phyloP scores from a whole-genome alignment of 192 early-diverging fungal genomes.

The Coemansia umbellata region DNA sequence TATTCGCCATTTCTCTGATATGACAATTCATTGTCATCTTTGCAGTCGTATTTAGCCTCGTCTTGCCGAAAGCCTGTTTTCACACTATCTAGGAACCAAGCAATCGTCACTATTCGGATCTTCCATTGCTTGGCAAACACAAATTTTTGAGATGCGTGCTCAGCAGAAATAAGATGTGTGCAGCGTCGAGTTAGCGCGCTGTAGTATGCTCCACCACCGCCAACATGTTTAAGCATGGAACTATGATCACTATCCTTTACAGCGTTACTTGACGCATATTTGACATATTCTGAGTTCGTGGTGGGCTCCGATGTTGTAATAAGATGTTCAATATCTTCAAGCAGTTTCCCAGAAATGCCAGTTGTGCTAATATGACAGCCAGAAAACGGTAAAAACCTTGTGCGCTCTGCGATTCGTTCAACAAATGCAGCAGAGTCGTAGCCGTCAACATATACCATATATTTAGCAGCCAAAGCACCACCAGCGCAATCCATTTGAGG shows the following conservation, averaged over 20 bases:
- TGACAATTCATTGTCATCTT: neutral
- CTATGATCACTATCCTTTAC: neutral
- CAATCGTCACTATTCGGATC: constrained; percentile 23
- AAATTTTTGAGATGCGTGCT: constrained; percentile 36
- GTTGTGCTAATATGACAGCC: constrained; percentile 43
- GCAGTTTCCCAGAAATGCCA: constrained; percentile 27
- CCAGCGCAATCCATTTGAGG: neutral
- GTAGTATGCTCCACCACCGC: constrained; percentile 41
- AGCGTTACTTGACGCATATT: neutral
- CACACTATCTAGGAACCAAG: constrained; percentile 37
- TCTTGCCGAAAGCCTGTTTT: constrained; percentile 23
- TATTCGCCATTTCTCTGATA: neutral
- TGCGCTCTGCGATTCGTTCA: constrained; percentile 12
- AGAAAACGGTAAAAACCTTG: constrained; percentile 37
- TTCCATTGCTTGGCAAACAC: constrained; percentile 38
- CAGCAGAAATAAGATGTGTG: constrained; percentile 41
- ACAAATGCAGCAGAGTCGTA: neutral
- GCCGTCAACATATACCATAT: neutral
- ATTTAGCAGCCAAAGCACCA: neutral
- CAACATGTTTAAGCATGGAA: constrained; percentile 1
- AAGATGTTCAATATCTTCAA: constrained; percentile 32
- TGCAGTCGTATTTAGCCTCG: constrained; percentile 13
- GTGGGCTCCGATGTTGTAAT: neutral
- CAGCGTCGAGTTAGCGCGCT: constrained; percentile 28
- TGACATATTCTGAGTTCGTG: neutral